These are phyloP conservation scores for Penicillium oxalicum DNA, from an alignment of 2,329 filamentous ascomycete species.

Conservation along the genomic window DNA sequence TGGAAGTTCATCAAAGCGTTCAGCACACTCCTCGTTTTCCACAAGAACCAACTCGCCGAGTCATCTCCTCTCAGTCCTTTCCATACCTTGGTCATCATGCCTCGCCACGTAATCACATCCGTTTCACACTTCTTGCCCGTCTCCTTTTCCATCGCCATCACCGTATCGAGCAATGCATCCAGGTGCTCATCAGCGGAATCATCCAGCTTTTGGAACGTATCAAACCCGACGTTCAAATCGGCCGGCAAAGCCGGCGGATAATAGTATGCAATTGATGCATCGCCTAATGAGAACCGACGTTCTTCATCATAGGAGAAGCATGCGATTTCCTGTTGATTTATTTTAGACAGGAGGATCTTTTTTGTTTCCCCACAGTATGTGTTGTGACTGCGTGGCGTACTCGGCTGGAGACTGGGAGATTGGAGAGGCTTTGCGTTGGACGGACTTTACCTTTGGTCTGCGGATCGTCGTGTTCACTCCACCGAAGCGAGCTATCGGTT, in stretches of 20 bases:
- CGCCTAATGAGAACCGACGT: constrained; percentile 68
- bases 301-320: constrained; percentile 89
- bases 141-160: constrained; percentile 66
- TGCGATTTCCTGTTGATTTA: constrained; percentile 67
- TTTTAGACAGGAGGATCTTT: too few species aligned
- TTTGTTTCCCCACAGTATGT: too few species aligned
- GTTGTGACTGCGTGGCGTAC: too few species aligned
- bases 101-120: constrained; percentile 85
- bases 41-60: not conserved
- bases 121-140: constrained; percentile 63
- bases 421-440: not conserved
- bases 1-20: constrained; percentile 33
- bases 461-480: constrained; percentile 65
- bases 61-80: not conserved
- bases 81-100: constrained; percentile 93
- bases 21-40: not conserved
- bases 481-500: constrained; percentile 63
- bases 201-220: constrained; percentile 76
- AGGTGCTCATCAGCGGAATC: constrained; percentile 81
- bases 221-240: constrained; percentile 74
- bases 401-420: too few species aligned
- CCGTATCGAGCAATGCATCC: constrained; percentile 71
- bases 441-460: constrained; percentile 59
- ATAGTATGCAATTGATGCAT: constrained; percentile 79
- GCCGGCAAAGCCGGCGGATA: constrained; percentile 67